phyloP scores from a whole-genome alignment of 2,329 filamentous ascomycete species.

The Fusarium sp. region DNA sequence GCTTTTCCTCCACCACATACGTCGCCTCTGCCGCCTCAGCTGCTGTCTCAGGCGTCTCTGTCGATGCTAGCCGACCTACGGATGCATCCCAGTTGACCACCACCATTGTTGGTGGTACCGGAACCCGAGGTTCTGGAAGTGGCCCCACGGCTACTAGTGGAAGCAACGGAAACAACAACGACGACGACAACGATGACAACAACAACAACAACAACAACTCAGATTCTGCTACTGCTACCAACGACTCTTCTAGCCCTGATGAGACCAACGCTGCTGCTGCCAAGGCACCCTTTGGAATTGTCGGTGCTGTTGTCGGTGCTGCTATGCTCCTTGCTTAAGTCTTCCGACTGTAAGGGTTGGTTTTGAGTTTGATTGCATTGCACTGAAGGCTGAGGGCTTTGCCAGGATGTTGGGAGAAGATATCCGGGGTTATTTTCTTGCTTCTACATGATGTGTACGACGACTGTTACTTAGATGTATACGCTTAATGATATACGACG shows the following conservation, averaged over 20 bases:
- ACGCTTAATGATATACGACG: constrained; percentile 26
- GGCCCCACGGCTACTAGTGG: constrained; percentile 19
- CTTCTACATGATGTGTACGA: not conserved
- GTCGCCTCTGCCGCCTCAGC: constrained; percentile 48
- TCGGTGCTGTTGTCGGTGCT: constrained; percentile 38
- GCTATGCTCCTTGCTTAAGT: constrained; percentile 41
- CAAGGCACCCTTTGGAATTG: constrained; percentile 36
- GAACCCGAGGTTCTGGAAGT: constrained; percentile 15
- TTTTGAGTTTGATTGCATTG: not conserved
- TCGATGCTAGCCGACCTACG: constrained; percentile 53
- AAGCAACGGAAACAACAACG: constrained; percentile 9
- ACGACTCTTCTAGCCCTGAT: constrained; percentile 23
- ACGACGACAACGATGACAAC: not conserved
- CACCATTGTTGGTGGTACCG: constrained; percentile 48
- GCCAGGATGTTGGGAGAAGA: not conserved
- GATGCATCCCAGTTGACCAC: constrained; percentile 55
- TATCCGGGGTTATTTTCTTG: not conserved
- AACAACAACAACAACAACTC: constrained; percentile 12
- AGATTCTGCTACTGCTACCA: constrained; percentile 18
- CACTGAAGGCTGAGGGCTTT: not conserved
- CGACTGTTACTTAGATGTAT: constrained; percentile 10
- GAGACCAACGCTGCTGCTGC: constrained; percentile 41
- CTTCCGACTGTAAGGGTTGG: not conserved
- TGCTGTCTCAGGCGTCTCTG: constrained; percentile 49
- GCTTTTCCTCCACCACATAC: constrained; percentile 54